Evolutionary conservation across 2,329 filamentous ascomycete species (phyloP), one percentile per base, ranked within the genome.

Genomic region (Epichloe baconii): DNA sequence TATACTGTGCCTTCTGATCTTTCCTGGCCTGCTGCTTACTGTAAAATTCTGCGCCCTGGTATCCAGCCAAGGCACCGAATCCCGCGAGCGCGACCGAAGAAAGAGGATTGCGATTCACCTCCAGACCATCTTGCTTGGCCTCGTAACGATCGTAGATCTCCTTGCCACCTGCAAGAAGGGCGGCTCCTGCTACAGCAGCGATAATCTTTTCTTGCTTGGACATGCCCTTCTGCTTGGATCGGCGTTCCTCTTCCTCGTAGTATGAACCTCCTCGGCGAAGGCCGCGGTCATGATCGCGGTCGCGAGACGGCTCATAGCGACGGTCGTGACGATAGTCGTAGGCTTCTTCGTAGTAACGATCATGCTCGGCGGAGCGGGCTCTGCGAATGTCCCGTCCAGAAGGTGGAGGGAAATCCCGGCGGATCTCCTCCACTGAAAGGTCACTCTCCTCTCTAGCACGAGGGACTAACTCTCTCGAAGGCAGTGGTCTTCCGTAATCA

Each of bases 371-470:
- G 6, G 84, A 86, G 59, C 82, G 77, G 58, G 83, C 73, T 52
- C 83, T 78, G 57, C 79, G 77, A 38, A 76, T 61, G 54, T 78
- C 77, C 51, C 67, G 65, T 54, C 73, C 62, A 10, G 57, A 57
- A n/a, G 83, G 84, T 6, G 88, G 86, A 35, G 87, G 87, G 61
- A 94, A 95, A 59, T 94, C 86, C 58, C 88, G 82, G 56, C 81
- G 80, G 54, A 94, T 81, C 68, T 94, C 87, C 69, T 95, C 90
- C 62, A 94, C 69, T 2, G 83, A 83, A 26, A 84, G 71, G 44
- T 83, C 82, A 66, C 84, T 89, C 61, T 88, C 84, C 64, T 90
- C 83, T 56, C 85, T 82, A 47, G 71, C 64, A 26, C 77, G 72
- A 37, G 77, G 77, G 12, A 83, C 68, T 7, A 83, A 69, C 42